A percentile compares a stretch with the other conserved stretches of the same genome.
phyloP scores from a whole-genome alignment of 1,284 basidiomycete genomes.

The Malassezia sympodialis region DNA sequence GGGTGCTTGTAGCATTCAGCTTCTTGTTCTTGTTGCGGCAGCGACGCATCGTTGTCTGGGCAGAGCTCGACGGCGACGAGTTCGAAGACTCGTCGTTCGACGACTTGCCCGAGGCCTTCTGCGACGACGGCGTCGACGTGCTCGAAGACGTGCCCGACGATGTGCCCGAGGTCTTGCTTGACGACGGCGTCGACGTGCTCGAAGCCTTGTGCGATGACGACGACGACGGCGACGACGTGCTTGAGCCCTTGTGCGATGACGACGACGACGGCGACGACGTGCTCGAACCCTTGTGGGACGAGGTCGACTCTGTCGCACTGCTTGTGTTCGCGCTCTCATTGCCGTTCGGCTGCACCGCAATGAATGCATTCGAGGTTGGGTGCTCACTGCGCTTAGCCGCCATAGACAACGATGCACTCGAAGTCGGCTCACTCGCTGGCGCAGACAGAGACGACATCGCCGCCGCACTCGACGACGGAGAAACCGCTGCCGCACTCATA shows the following conservation, averaged over 20 bases:
- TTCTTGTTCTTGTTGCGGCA: conserved; percentile 4
- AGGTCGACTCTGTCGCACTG: background rate
- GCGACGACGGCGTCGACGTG: no score
- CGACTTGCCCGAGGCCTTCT: background rate
- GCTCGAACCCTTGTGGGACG: background rate
- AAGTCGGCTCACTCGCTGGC: background rate
- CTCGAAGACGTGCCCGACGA: background rate
- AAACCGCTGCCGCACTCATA: background rate
- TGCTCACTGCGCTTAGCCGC: background rate
- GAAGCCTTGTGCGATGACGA: background rate
- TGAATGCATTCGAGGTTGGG: background rate
- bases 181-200: background rate
- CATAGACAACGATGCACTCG: background rate
- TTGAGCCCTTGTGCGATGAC: background rate
- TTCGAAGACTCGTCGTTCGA: background rate
- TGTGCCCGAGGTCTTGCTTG: no score
- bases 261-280: background rate
- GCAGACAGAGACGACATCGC: no score
- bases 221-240: background rate
- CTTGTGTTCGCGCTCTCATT: background rate
- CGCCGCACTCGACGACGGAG: background rate
- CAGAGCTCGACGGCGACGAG: background rate
- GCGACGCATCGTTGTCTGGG: conserved; percentile 1
- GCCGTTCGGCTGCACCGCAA: background rate
- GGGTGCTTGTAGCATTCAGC: background rate